Evolutionary conservation across 768 basidiomycete genomes (phyloP), one percentile per base, ranked within the genome.

Genomic region (Suillus weaverae): DNA sequence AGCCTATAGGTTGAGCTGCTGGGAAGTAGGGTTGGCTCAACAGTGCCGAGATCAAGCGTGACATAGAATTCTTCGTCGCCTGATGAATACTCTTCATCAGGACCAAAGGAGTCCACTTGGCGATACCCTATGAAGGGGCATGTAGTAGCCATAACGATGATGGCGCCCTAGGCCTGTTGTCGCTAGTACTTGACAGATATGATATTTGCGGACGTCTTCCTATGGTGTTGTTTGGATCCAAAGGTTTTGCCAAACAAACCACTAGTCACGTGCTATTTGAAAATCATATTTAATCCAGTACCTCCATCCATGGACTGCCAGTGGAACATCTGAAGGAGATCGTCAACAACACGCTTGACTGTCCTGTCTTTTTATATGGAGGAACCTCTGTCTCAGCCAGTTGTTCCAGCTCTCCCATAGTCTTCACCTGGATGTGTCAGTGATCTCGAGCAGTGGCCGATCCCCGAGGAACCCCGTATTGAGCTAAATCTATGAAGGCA

Each of bases 21-120:
- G 2, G 91, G 89, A 7, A 94, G 81, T 33, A 94, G 83, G 0
- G 88, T 88, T 3, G 91, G 90, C 69, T 94, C 90, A 39, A 89
- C 82, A 35, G 75, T 67, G 50, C 89, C 90, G 1, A 94, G 78
- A 72, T 94, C 92, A 22, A 94, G 80, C 0, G 90, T 91, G 14
- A 92, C 85, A 69, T 92, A 92, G 9, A 78, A 79, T 5, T 89
- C 75, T 64, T 86, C 86, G 41, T 83, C 77, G 26, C 82, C 81
- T 22, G 82, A 77, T 65, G 89, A 83, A 68, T 91, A 91, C 35
- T 88, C 85, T 36, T 88, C 83, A 41, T 94, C 86, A 0, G 87
- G 80, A 43, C 85, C 91, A 70, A 92, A 91, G 0, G 78, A 71
- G 2, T 88, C 84, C 11, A 92, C 90, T 53, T 91, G 85, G 62